Evolutionary conservation across 805 yeast genomes (phyloP).

Genomic region (Myxozyma udenii): DNA sequence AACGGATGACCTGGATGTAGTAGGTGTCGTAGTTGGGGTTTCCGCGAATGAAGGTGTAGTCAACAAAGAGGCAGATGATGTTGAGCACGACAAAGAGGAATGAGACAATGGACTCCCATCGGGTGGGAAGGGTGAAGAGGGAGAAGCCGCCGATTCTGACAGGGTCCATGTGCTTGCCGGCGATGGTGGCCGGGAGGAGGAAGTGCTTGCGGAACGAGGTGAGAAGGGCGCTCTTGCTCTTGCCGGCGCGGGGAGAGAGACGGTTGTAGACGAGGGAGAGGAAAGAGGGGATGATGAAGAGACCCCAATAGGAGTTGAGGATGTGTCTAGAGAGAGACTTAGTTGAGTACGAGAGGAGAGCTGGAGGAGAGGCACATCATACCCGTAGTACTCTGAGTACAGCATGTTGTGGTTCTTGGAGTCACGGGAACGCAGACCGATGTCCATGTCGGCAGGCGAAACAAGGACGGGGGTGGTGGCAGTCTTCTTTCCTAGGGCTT

Average conservation of each 20-base stretch:
- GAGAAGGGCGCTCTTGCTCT: constrained; percentile 4
- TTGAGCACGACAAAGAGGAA: constrained; percentile 5
- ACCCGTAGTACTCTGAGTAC: constrained; percentile 19
- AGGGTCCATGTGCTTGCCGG: constrained; percentile 32
- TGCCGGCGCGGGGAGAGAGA: constrained; percentile 10
- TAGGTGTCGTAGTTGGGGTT: constrained; percentile 4
- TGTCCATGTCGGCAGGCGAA: neutral
- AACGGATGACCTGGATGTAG: constrained; percentile 10
- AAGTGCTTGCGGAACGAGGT: constrained; percentile 29
- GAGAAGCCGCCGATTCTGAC: constrained; percentile 17
- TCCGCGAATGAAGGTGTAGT: neutral
- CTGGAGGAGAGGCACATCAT: neutral
- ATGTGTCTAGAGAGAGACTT: constrained; percentile 5
- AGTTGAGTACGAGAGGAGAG: neutral
- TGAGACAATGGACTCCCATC: constrained; percentile 10
- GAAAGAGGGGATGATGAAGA: constrained; percentile 10
- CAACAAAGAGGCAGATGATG: constrained; percentile 10
- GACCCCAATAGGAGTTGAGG: constrained; percentile 21
- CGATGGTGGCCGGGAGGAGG: constrained; percentile 35
- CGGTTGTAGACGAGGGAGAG: constrained; percentile 1
- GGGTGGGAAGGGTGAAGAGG: constrained; percentile 19
- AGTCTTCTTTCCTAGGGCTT: neutral
- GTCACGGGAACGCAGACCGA: constrained; percentile 1
- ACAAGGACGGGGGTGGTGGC: neutral
- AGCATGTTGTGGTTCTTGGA: constrained; percentile 10